Conservation (phyloP, 495 filamentous ascomycete genomes). For the Penicillium macrosclerotiorum region DNA sequence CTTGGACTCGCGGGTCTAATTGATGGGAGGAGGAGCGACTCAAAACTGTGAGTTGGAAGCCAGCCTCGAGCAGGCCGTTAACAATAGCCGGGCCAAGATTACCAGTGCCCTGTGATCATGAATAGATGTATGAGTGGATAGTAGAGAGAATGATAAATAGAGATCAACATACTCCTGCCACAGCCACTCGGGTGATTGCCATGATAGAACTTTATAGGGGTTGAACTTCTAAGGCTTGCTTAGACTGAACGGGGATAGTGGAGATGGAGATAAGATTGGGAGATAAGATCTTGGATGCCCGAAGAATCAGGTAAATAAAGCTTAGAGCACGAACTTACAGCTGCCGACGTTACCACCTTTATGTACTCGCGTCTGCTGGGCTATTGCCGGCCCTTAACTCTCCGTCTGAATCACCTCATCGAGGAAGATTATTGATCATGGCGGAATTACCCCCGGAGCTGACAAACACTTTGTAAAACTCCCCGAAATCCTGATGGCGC, state of each 20-base stretch:
- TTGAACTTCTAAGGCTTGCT: not conserved
- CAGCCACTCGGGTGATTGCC: constrained; percentile 8
- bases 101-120: constrained; percentile 49
- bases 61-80: constrained; percentile 48
- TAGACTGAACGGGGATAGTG: not conserved
- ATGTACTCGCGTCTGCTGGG: too few relatives aligned
- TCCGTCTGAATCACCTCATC: too few relatives aligned
- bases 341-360: too few relatives aligned
- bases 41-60: constrained; percentile 59
- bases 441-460: too few relatives aligned
- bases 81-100: constrained; percentile 58
- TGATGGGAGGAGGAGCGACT: constrained; percentile 45
- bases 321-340: too few relatives aligned
- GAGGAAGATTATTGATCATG: too few relatives aligned
- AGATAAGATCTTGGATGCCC: too few relatives aligned
- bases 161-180: constrained; percentile 12
- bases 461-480: too few relatives aligned
- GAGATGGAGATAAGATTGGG: not conserved
- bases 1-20: constrained; percentile 36
- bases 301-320: too few relatives aligned
- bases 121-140: not conserved
- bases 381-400: too few relatives aligned
- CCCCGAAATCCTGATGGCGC: too few relatives aligned
- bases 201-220: not conserved
- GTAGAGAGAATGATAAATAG: not conserved